Base-by-base conservation (phyloP, 495 filamentous ascomycete species). In the Amniculicola lignicola region DNA sequence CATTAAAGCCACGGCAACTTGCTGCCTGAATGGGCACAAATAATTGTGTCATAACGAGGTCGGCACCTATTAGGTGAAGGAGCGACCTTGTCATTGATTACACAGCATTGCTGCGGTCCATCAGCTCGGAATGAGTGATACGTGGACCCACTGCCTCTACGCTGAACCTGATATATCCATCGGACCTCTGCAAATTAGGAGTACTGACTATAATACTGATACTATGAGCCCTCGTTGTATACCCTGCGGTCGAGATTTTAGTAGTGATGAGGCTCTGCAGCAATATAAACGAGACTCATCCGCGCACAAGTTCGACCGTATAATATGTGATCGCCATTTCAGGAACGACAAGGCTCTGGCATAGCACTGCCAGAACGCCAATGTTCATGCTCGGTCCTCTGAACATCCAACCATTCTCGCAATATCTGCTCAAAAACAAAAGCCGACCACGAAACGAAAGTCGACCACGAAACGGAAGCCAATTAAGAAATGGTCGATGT, bases 401-500 rank as follows among this genome's bases (percentile, higher is more conserved):
- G 24, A 48, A 35, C 44, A 36, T 48, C 29, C 44, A 48, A 35
- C 44, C 44, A 48, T 48, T 48, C 44, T 48, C 29, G 19, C 29
- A n/a, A 48, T 35, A 22, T 15, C 41, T 44, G 5, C 41, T 25
- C 15, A 21, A 44, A 44, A 44, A 21, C 41, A 44, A 25, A 44
- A 44, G 41, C 41, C 41, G 41, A 44, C 41, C 22, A 44, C 16
- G 15, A 44, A 44, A 44, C 15, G 22, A 25, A 44, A 44, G 44
- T 31, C 44, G 44, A 48, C 44, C 27, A 35, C n/a, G n/a, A 18
- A 22, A 31, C 44, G 35, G 18, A 56, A 56, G 42, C n/a, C 23
- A 39, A 44, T 44, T 25, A 44, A 44, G 22, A 44, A 44, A 44
- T 75, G 72, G 69, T 74, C 70, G n/a, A 73, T 75, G 65, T 69